A percentile compares a stretch with the other conserved stretches of the same genome.
phyloP scores from a whole-genome alignment of 306 rosid species.

The cucumber (Cucumis sativus) region Cucumber_9930_V3 NC_026657.2:30920501-30921000 shows the following conservation, averaged over 20 bases:
- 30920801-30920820: neutral
- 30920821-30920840: neutral
- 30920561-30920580: conserved; percentile 68
- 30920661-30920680: conserved; percentile 27
- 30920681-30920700: conserved; percentile 42
- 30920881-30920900: conserved; percentile 60
- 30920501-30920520: conserved; percentile 59
- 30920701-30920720: conserved; percentile 50
- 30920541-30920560: conserved; percentile 86
- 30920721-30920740: conserved; percentile 50
- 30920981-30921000: neutral
- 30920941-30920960: conserved; percentile 37
- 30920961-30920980: conserved; percentile 40
- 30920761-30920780: conserved; percentile 56
- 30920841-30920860: conserved; percentile 10
- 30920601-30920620: neutral
- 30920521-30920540: conserved; percentile 55
- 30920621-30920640: neutral
- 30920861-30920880: conserved; percentile 48
- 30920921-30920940: conserved; percentile 56
- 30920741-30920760: conserved; percentile 39
- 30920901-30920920: conserved; percentile 39
- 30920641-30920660: neutral
- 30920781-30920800: neutral
- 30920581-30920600: conserved; percentile 40